Evolutionary conservation across 805 yeast species (phyloP).

Genomic region (Crinitomyces ghanaensis): DNA sequence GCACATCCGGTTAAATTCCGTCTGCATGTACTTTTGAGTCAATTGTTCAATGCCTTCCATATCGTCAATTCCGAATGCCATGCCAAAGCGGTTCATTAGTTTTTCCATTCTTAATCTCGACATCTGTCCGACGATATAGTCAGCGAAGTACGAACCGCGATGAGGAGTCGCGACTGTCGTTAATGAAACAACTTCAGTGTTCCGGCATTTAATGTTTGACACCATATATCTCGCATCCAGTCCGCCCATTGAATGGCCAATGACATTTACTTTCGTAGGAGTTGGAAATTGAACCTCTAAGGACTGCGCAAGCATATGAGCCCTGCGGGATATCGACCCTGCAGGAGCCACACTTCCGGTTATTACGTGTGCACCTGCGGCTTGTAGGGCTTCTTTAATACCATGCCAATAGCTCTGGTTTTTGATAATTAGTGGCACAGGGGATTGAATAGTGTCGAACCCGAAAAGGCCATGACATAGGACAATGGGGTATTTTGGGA

Average conservation of each 20-base stretch:
- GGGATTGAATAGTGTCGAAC: conserved; percentile 46
- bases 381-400: conserved; percentile 46
- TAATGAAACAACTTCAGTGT: conserved; percentile 54
- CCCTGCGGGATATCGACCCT: conserved; percentile 63
- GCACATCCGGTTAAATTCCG: conserved; percentile 41
- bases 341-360: conserved; percentile 76
- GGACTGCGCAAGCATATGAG: conserved; percentile 41
- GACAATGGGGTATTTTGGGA: conserved; percentile 64
- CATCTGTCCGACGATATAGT: conserved; percentile 37
- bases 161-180: conserved; percentile 89
- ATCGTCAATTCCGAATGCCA: conserved; percentile 16
- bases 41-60: conserved; percentile 46
- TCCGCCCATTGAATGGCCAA: conserved; percentile 95
- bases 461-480: conserved; percentile 85
- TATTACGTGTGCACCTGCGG: conserved; percentile 54
- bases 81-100: not conserved
- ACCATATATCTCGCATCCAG: conserved; percentile 72
- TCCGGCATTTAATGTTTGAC: conserved; percentile 35
- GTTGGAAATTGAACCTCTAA: conserved; percentile 27
- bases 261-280: conserved; percentile 44
- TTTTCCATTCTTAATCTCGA: not conserved
- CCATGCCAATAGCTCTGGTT: conserved; percentile 75
- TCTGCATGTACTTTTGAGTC: conserved; percentile 41
- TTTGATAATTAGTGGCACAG: conserved; percentile 24
- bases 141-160: conserved; percentile 75